Base-by-base conservation (phyloP, 805 yeast species). In the Jamesozyma jinghongensis region DNA sequence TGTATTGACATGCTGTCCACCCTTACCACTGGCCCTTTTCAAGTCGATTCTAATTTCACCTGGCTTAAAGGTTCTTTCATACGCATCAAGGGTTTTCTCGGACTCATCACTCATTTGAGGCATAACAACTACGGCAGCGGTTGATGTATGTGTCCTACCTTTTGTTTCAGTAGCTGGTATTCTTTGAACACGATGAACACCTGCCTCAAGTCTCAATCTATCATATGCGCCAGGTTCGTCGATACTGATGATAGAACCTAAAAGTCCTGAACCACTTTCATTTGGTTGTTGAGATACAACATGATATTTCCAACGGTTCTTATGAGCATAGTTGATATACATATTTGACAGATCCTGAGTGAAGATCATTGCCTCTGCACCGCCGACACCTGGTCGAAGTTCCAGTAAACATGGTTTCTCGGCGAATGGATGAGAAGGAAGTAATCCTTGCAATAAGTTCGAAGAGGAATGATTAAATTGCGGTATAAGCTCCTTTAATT, bases 1-100 rank as follows among this genome's bases (percentile, higher is more conserved):
- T 12, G 95, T 90, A 57, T 90, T 90, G 29, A 90, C 98, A 57
- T 90, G 97, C 66, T 90, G 98, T 0, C 98, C 98, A 42, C 98
- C 98, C 48, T 92, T 82, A 3, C 98, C 98, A 41, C 95, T 79
- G 1, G 97, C 85, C 50, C 98, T 71, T 95, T 90, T 92, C n/a
- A 92, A 87, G 58, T 92, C 98, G 3, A 92, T 78, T 42, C 96
- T 72, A 18, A 92, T 78, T 53, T 92, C 98, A 2, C 84, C 94
- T 0, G 88, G 85, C 16, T 77, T 77, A 61, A 92, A 86, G 42
- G 75, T 74, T 32, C 90, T 66, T 52, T 83, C 90, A 36, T 69
- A 74, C 2, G 72, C 70, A 40, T 74, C 66, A 20, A 67, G 67
- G 5, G 63, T 62, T 31, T 59, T 66, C 5, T 71, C 77, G 17